These are phyloP conservation scores for Magnaporthales sp. DNA, from an alignment of 2,329 filamentous ascomycete species.

Conservation along the genomic window DNA sequence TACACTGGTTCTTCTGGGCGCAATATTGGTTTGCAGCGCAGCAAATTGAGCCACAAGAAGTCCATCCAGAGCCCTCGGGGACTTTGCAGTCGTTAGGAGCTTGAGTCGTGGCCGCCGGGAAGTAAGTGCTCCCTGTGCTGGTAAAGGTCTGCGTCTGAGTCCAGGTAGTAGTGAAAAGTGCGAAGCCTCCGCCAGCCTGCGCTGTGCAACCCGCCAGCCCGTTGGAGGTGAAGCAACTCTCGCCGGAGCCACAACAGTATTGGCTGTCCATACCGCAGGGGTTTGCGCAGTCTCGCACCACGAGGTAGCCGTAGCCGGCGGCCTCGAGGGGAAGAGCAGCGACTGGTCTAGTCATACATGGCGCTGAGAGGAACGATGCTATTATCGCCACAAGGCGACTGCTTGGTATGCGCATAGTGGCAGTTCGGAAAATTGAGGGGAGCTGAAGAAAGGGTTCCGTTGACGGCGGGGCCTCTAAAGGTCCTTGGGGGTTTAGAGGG, in stretches of 20 bases:
- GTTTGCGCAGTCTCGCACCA: conserved; percentile 37
- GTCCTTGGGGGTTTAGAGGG: neutral
- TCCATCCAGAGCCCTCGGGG: conserved; percentile 38
- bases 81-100: conserved; percentile 42
- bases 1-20: conserved; percentile 20
- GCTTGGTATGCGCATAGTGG: neutral
- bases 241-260: conserved; percentile 42
- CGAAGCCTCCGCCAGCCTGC: conserved; percentile 19
- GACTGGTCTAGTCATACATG: conserved; percentile 18
- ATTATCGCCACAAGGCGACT: neutral
- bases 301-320: conserved; percentile 39
- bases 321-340: conserved; percentile 38
- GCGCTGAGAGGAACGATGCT: neutral
- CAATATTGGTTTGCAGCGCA: conserved; percentile 65
- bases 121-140: conserved; percentile 45
- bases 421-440: neutral
- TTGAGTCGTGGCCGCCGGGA: conserved; percentile 31
- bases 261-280: conserved; percentile 47
- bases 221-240: conserved; percentile 42
- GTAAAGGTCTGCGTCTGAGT: conserved; percentile 53
- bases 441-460: neutral
- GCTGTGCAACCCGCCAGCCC: conserved; percentile 41
- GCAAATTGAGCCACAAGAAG: conserved; percentile 60
- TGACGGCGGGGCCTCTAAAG: neutral
- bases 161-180: conserved; percentile 47